These are phyloP conservation scores for Fistulifera pelliculosa DNA, from an alignment of 108 stramenopile species.

Conservation along the genomic window DNA sequence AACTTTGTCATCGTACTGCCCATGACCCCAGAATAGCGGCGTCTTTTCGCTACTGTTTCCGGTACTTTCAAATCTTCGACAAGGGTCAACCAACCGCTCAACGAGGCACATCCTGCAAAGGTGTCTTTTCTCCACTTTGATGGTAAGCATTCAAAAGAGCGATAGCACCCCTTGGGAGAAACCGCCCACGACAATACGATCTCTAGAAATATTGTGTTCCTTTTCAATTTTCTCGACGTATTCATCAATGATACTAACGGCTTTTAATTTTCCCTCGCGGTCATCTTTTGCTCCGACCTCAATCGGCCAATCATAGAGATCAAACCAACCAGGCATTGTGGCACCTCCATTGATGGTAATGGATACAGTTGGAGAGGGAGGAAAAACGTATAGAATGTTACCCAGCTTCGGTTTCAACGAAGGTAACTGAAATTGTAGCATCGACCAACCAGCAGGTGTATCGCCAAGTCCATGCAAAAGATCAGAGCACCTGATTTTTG, in stretches of 20 bases:
- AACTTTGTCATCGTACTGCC: conserved; percentile 73
- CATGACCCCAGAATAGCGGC: conserved; percentile 82
- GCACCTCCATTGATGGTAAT: conserved; percentile 78
- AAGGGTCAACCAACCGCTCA: conserved; percentile 72
- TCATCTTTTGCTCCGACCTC: conserved; percentile 59
- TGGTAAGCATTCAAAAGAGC: conserved; percentile 65
- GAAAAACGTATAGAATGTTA: conserved; percentile 64
- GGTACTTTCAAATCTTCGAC: conserved; percentile 28
- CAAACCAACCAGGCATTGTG: conserved; percentile 87
- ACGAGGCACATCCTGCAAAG: conserved; percentile 66
- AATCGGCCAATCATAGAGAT: conserved; percentile 84
- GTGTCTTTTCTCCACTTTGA: conserved; percentile 21
- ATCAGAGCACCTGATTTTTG: conserved; percentile 41
- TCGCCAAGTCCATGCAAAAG: conserved; percentile 78
- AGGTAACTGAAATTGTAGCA: conserved; percentile 38
- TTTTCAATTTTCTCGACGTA: conserved; percentile 2
- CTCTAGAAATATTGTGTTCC: conserved; percentile 43
- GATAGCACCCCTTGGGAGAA: conserved; percentile 81
- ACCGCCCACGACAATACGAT: conserved; percentile 73
- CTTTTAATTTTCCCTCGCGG: conserved; percentile 29
- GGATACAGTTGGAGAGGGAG: conserved; percentile 66
- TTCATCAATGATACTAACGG: conserved; percentile 36
- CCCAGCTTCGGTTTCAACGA: conserved; percentile 35
- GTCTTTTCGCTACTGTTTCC: conserved; percentile 37
- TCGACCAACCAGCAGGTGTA: conserved; percentile 70